Conservation (phyloP, 768 basidiomycete genomes). For the Suillus decipiens region DNA sequence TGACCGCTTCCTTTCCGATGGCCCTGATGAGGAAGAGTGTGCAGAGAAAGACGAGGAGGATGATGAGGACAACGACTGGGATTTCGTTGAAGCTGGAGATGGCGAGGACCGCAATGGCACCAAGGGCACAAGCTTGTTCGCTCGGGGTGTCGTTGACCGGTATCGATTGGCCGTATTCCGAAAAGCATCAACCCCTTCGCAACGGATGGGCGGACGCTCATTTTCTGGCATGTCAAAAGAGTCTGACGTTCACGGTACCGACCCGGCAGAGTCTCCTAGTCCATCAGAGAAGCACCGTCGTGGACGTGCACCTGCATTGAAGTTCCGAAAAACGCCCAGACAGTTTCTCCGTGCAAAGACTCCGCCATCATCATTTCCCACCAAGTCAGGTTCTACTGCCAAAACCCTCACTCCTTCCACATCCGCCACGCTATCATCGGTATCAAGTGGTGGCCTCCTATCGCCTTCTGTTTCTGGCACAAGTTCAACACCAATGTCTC, state of each 20-base stretch:
- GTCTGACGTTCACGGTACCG: conserved; percentile 44
- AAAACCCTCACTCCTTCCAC: conserved; percentile 46
- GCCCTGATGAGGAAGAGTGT: conserved; percentile 44
- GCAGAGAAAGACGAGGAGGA: conserved; percentile 60
- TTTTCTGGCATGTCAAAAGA: conserved; percentile 61
- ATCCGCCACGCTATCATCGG: conserved; percentile 39
- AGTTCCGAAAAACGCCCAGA: conserved; percentile 70
- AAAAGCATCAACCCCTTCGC: conserved; percentile 69
- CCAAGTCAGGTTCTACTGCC: conserved; percentile 29
- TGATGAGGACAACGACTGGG: conserved; percentile 82
- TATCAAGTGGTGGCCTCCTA: conserved; percentile 51
- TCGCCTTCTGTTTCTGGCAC: conserved; percentile 65
- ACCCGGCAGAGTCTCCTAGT: conserved; percentile 44
- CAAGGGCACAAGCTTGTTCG: conserved; percentile 79
- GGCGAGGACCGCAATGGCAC: conserved; percentile 84
- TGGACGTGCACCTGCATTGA: conserved; percentile 67
- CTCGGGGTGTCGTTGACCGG: conserved; percentile 88
- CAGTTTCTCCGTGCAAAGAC: conserved; percentile 77
- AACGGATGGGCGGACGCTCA: conserved; percentile 46
- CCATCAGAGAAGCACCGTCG: conserved; percentile 59
- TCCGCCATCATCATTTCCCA: conserved; percentile 45
- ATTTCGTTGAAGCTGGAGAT: conserved; percentile 79
- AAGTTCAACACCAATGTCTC: conserved; percentile 48
- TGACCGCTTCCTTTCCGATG: conserved; percentile 69
- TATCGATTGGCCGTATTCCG: conserved; percentile 86